Percentiles rank a stretch among this genome's conserved stretches.
Conservation (phyloP, 2,329 filamentous ascomycete genomes). For the Trichoderma sp. region DNA sequence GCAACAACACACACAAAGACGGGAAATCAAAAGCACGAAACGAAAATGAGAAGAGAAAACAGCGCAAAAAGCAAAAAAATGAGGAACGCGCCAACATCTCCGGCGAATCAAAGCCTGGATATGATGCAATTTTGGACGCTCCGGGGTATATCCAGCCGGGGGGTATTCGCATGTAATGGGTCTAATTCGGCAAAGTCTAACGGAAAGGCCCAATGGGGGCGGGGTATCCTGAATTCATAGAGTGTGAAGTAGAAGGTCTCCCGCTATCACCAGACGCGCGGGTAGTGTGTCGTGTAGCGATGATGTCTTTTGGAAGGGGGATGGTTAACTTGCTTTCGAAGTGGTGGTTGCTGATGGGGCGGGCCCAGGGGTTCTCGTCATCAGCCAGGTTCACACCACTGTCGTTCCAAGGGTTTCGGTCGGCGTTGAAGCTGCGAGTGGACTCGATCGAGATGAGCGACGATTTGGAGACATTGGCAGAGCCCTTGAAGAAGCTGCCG, state of each 20-base stretch:
- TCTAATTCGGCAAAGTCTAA: constrained; percentile 61
- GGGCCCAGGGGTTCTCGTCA: constrained; percentile 72
- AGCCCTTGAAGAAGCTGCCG: constrained; percentile 87
- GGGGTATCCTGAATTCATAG: constrained; percentile 94
- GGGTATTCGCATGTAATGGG: constrained; percentile 56
- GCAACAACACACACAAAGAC: constrained; percentile 21
- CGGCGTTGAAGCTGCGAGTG: constrained; percentile 83
- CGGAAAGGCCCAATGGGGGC: constrained; percentile 87
- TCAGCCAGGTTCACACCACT: constrained; percentile 93
- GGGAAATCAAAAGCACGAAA: constrained; percentile 27
- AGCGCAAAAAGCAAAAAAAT: neutral
- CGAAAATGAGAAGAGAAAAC: neutral
- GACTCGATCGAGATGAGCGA: constrained; percentile 96
- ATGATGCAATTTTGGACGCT: constrained; percentile 52
- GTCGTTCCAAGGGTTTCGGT: constrained; percentile 98
- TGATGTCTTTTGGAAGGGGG: constrained; percentile 73
- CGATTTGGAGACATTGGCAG: constrained; percentile 87
- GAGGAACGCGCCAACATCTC: constrained; percentile 24
- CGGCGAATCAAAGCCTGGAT: constrained; percentile 35
- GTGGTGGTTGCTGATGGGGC: constrained; percentile 67
- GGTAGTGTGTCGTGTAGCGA: constrained; percentile 79
- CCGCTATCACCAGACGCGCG: constrained; percentile 88
- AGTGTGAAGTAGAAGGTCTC: constrained; percentile 92
- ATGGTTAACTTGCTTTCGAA: constrained; percentile 63
- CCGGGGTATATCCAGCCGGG: constrained; percentile 67